Evolutionary conservation across 352 stramenopile genomes (phyloP), one percentile per base, ranked within the genome.

Genomic region (Phytophthora syringae): DNA sequence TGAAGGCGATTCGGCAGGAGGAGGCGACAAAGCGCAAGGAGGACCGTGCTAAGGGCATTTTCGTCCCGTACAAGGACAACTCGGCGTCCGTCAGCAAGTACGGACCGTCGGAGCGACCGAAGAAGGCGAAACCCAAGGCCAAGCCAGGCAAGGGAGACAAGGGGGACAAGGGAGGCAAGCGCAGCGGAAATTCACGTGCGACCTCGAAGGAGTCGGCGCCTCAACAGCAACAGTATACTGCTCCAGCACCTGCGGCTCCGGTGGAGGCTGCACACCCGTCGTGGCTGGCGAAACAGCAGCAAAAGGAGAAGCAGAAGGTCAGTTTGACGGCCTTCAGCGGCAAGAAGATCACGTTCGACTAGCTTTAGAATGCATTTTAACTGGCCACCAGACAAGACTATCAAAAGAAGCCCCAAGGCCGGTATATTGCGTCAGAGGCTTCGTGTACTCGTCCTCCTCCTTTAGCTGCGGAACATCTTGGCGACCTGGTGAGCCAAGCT

Each of bases 401-500:
- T 58, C 64, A 63, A 67, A 67, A 48, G 39, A 45, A 43, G 42
- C 40, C 15, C 53, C 54, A 32, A 2, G 12, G 24, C 47, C 61
- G 13, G 53, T 70, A 64, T 64, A 70, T 70, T 70, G 37, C 67
- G 48, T 61, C 66, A 13, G 36, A 54, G 9, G 39, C 22, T 55
- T 48, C 54, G 21, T 56, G 28, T 43, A 36, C 15, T 36, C 25
- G 21, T 65, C 43, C 24, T 42, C 13, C n/a, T 9, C 51, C n/a
- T n/a, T 69, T 84, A 88, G 34, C 49, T 71, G 44, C 84, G 85
- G 51, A 95, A 90, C 77, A 95, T 88, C 67, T 93, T 88, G 36
- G 87, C 87, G 68, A 95, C 81, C 72, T 93, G 87, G 72, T 95
- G 87, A n/a, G 82, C 85, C 37, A 95, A 62, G 58, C 85, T 94